These are phyloP conservation scores for Trichoderma sp. DNA, from an alignment of 2,329 filamentous ascomycete species.

Conservation along the genomic window DNA sequence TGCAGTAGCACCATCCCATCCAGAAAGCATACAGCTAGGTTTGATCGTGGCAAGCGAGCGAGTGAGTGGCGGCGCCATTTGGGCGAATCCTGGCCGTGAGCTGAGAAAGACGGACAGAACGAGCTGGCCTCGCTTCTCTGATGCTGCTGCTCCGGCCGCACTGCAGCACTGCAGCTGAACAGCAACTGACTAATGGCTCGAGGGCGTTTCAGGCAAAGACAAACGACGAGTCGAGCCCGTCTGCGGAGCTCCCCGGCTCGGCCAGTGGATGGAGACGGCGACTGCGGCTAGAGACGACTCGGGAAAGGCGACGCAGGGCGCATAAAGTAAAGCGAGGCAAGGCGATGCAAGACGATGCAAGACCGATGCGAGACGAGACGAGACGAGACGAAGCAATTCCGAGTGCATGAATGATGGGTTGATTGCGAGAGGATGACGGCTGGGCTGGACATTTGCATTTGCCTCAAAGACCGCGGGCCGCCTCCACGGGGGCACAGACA, in stretches of 20 bases:
- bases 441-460: neutral
- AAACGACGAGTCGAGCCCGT: slow-evolving; percentile 7
- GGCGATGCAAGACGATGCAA: neutral
- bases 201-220: slow-evolving; percentile 14
- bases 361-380: neutral
- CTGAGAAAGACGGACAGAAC: neutral
- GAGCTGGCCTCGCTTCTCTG: neutral
- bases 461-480: slow-evolving; percentile 1
- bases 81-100: neutral
- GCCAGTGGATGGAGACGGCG: neutral
- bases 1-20: neutral
- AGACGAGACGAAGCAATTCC: neutral
- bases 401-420: neutral
- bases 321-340: neutral
- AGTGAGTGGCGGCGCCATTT: neutral
- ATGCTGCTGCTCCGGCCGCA: neutral
- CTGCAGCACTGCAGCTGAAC: slow-evolving; percentile 4
- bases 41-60: neutral
- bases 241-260: slow-evolving; percentile 5
- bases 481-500: neutral
- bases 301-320: slow-evolving; percentile 13
- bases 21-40: neutral
- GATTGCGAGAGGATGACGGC: neutral
- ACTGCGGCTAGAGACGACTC: neutral
- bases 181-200: neutral